These are phyloP conservation scores for Epichloe scottii DNA, from an alignment of 2,329 filamentous ascomycete species.

Conservation along the genomic window DNA sequence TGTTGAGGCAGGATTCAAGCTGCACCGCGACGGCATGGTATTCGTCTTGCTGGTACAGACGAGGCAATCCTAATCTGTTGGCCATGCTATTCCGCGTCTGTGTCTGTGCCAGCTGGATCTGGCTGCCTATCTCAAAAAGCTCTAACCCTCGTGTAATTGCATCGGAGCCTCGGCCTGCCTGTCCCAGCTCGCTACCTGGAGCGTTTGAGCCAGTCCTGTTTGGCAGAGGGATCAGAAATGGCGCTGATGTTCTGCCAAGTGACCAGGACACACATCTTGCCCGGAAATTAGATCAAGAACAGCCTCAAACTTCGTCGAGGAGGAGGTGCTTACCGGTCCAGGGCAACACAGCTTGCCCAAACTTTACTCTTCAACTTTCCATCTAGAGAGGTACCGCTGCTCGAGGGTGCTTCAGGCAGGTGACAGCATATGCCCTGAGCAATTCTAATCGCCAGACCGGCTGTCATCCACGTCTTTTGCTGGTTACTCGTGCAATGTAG, in stretches of 20 bases:
- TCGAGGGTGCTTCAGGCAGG: neutral
- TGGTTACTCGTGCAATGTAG: neutral
- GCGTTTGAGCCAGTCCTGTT: neutral
- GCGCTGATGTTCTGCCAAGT: neutral
- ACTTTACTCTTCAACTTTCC: neutral
- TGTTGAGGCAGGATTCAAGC: slow-evolving; percentile 3
- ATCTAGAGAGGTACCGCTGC: neutral
- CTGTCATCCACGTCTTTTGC: slow-evolving; percentile 1
- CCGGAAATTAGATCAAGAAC: too few relatives aligned
- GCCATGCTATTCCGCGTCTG: slow-evolving; percentile 2
- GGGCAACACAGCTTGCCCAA: neutral
- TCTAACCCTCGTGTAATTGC: neutral
- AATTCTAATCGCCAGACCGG: neutral
- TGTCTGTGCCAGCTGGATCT: slow-evolving; percentile 6
- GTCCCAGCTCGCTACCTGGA: neutral
- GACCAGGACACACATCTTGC: neutral
- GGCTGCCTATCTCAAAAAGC: slow-evolving; percentile 27
- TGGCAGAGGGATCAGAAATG: neutral
- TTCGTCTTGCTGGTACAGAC: slow-evolving; percentile 4
- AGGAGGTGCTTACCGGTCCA: neutral
- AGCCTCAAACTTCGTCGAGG: too few relatives aligned
- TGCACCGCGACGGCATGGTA: slow-evolving; percentile 4
- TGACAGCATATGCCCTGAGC: neutral
- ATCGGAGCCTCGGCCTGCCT: neutral
- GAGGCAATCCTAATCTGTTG: slow-evolving; percentile 1